Evolutionary conservation across 345 rosid genomes (phyloP).

Genomic region (Cardiospermum halicacabum): DNA sequence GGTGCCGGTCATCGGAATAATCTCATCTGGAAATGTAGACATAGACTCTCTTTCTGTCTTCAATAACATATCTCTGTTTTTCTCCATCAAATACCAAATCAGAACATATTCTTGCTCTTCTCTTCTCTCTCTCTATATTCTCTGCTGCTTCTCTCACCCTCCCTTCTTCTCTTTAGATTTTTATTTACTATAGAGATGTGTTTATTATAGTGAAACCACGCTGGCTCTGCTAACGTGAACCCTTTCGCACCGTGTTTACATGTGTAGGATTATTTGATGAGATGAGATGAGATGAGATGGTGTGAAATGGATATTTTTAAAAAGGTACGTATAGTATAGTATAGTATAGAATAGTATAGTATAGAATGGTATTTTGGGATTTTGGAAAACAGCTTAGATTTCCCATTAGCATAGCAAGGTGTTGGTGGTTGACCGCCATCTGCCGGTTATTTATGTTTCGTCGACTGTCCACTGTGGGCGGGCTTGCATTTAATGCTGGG

Average conservation of each 20-base stretch:
- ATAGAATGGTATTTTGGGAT: conserved; percentile 40
- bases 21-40: conserved; percentile 41
- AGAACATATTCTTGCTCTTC: conserved; percentile 29
- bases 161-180: too few species aligned
- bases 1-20: conserved; percentile 25
- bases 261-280: too few species aligned
- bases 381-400: conserved; percentile 68
- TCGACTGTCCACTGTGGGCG: conserved; percentile 28
- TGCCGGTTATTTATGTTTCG: conserved; percentile 40
- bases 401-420: conserved; percentile 28
- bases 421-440: conserved; percentile 45
- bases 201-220: too few species aligned
- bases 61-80: conserved; percentile 13
- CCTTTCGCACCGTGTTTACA: too few species aligned
- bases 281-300: too few species aligned
- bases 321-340: too few species aligned
- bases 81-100: conserved; percentile 25
- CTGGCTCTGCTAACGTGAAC: too few species aligned
- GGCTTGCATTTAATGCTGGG: conserved; percentile 50
- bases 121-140: conserved; percentile 10
- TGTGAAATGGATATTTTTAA: neutral
- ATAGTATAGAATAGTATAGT: too few species aligned
- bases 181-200: too few species aligned
- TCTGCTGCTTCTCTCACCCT: conserved; percentile 15
- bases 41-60: conserved; percentile 1